Base-by-base conservation (phyloP, 768 basidiomycete genomes). In the Plicaturopsis crispa region DNA sequence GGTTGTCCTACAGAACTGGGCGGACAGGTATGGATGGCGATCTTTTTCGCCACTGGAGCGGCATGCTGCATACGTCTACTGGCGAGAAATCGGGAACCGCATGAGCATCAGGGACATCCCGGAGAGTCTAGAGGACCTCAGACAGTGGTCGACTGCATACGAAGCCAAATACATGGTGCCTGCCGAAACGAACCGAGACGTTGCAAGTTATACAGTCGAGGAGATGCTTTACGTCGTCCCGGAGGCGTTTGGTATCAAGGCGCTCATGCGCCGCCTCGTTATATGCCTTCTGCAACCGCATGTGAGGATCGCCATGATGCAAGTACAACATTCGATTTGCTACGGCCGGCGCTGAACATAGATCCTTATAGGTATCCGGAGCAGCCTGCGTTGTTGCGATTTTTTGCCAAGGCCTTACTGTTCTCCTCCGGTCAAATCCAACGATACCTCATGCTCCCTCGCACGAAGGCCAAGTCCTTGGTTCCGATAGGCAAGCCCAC, bases 51-150 rank as follows among this genome's bases (percentile, higher is more conserved):
- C 58, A 18, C 49, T 75, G 13, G 73, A 75, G 45, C 42, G 53
- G 14, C 54, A 72, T 33, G 66, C 70, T 6, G 59, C 48, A 19
- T 72, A 55, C 39, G 50, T 50, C 2, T 47, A 46, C 43, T 75
- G 72, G 70, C 31, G 33, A 1, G 70, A 72, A 44, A 60, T 73
- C 11, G 72, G 72, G 4, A 47, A 49, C 28, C 53, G 62, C 34
- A 73, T 75, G 72, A 55, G 59, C 5, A 73, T 75, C 35, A 45
- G 54, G 32, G 61, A 66, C 44, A 69, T 75, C 28, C 73, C 72
- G 2, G 57, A 57, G 2, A 61, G 57, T 2, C 28, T 64, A 11
- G 58, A 66, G 13, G 66, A 50, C 3, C 46, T 73, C 38, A 42
- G 44, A 8, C 49, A 44, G 4, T 73, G 70, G 71, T 51, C 59